Evolutionary conservation across 352 stramenopile genomes (phyloP).

Genomic region (Globisporangium nagaii): DNA sequence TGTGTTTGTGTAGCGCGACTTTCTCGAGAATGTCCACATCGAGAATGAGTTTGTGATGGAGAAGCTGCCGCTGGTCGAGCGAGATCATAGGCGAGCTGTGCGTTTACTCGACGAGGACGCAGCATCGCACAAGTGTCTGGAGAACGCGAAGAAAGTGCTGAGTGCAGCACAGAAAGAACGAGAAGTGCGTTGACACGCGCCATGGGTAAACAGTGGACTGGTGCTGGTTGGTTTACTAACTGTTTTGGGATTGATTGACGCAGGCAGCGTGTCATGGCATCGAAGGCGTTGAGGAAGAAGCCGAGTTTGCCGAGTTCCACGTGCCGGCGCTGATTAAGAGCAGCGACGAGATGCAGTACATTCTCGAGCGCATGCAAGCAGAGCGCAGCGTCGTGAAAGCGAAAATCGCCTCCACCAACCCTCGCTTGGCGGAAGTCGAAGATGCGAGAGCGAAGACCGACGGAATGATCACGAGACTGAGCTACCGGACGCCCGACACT

Average conservation of each 20-base stretch:
- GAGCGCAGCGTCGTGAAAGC: slow-evolving; percentile 21
- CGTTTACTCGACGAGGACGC: slow-evolving; percentile 41
- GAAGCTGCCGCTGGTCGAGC: slow-evolving; percentile 54
- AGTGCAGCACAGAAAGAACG: slow-evolving; percentile 29
- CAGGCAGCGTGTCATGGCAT: slow-evolving; percentile 41
- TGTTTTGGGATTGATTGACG: not conserved
- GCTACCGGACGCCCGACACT: slow-evolving; percentile 30
- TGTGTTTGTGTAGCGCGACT: slow-evolving; percentile 27
- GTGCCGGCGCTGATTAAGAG: slow-evolving; percentile 51
- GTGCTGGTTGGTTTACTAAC: not conserved
- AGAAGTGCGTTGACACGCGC: slow-evolving; percentile 21
- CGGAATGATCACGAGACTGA: slow-evolving; percentile 29
- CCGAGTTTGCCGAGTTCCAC: slow-evolving; percentile 70
- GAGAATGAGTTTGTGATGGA: slow-evolving; percentile 46
- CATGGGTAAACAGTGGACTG: not conserved
- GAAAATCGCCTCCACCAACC: slow-evolving; percentile 10
- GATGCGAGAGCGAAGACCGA: slow-evolving; percentile 14
- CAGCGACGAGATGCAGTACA: slow-evolving; percentile 45
- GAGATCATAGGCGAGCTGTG: slow-evolving; percentile 40
- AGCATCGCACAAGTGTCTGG: slow-evolving; percentile 16
- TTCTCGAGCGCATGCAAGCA: slow-evolving; percentile 28
- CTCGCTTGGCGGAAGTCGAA: slow-evolving; percentile 15
- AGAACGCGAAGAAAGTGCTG: slow-evolving; percentile 24
- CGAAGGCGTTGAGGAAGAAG: slow-evolving; percentile 73
- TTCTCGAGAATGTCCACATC: slow-evolving; percentile 34